Base-by-base conservation (phyloP, 1,284 basidiomycete species). In the Ustilago trichophora region DNA sequence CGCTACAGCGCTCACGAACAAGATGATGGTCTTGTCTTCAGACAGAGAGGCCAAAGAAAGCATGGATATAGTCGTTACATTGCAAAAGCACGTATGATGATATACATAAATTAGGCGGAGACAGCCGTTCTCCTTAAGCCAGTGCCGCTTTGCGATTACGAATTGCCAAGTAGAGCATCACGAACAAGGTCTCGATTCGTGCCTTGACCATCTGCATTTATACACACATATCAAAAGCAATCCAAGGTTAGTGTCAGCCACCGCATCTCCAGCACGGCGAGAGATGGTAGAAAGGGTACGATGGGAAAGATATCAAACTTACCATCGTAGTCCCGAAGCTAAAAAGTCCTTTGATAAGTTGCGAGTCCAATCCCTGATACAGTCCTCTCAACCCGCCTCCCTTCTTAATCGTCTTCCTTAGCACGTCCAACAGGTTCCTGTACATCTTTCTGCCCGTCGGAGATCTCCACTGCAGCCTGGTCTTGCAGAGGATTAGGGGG, bases 401-500 rank as follows among this genome's bases (percentile, higher is more conserved):
- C 44, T n/a, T n/a, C n/a, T 48, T 55, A 22, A 74, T 32, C 35
- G 74, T 76, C 45, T 76, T 76, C 10, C 55, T 31, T 37, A 78
- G 21, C 32, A 78, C 76, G 22, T 78, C 74, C 7, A 56, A n/a
- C 48, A 78, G 37, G 37, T 66, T 73, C 22, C 53, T 35, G 42
- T 78, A 78, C 53, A 73, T 45, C 56, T 76, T 72, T 15, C 74
- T 60, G 0, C 81, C 82, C 6, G 70, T 71, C 9, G 82, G 77
- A 4, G 70, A 72, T 35, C 78, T 72, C 76, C 79, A 82, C 47
- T 83, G 82, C 32, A 82, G 56, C 5, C 83, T 73, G 4, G 82
- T 82, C 76, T 85, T 84, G 54, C 81, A 71, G 33, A 84, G 73
- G 31, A 84, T 81, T 16, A 84, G 72, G 1, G 84, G 82, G 56